Evolutionary conservation across 2,329 filamentous ascomycete species (phyloP).

Genomic region (Ophiostoma ips): DNA sequence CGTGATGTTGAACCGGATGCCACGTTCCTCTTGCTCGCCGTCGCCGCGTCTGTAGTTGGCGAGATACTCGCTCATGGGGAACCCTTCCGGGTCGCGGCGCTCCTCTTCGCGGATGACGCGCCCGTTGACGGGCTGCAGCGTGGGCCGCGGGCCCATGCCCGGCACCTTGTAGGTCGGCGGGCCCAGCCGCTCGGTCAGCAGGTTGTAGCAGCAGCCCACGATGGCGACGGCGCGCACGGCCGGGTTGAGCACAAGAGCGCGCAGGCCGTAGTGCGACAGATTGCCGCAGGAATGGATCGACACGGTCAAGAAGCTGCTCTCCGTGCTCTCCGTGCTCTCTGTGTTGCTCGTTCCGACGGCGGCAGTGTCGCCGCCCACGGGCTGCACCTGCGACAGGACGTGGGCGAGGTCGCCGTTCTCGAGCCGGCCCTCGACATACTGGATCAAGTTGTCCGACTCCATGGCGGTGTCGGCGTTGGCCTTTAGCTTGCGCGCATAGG

Average conservation of each 20-base stretch:
- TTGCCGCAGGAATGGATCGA: slow-evolving; percentile 97
- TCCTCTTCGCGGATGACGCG: slow-evolving; percentile 54
- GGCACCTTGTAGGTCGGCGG: slow-evolving; percentile 79
- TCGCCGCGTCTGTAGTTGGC: slow-evolving; percentile 30
- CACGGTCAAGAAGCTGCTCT: slow-evolving; percentile 58
- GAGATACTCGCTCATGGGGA: slow-evolving; percentile 74
- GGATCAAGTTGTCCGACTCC: slow-evolving; percentile 51
- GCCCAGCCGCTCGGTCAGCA: slow-evolving; percentile 78
- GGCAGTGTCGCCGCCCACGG: too few relatives aligned
- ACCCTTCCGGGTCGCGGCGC: slow-evolving; percentile 76
- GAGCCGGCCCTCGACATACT: slow-evolving; percentile 64
- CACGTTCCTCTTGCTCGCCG: slow-evolving; percentile 28
- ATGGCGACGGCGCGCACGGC: slow-evolving; percentile 83
- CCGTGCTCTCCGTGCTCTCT: background rate
- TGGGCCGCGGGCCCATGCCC: slow-evolving; percentile 47
- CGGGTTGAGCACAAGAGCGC: slow-evolving; percentile 72
- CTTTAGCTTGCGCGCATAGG: slow-evolving; percentile 1
- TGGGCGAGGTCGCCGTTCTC: slow-evolving; percentile 57
- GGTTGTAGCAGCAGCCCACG: slow-evolving; percentile 96
- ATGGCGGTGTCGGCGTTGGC: slow-evolving; percentile 33
- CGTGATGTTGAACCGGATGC: slow-evolving; percentile 83
- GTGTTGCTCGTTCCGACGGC: too few relatives aligned
- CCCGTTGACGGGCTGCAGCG: slow-evolving; percentile 50
- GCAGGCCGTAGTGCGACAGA: slow-evolving; percentile 85
- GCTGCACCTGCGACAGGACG: slow-evolving; percentile 49